Percentiles rank a stretch among this genome's conserved stretches.
Conservation (phyloP, 768 basidiomycete genomes). For the Favolaschia claudopus region DNA sequence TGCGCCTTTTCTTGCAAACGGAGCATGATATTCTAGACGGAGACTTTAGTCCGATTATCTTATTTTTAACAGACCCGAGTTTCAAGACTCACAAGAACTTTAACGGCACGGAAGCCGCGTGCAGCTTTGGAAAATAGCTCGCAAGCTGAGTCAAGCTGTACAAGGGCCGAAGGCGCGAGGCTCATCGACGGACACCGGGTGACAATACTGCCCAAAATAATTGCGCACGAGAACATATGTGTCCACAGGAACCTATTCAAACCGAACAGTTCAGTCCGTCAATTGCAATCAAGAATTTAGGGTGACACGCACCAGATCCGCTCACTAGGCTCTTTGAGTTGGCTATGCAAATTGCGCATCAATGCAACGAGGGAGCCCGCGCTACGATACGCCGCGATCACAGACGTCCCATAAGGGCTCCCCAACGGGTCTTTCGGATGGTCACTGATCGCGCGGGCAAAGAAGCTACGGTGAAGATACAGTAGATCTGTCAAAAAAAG, state of each 20-base stretch:
- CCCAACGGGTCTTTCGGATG: conserved; percentile 78
- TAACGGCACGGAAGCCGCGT: conserved; percentile 65
- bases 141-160: conserved; percentile 78
- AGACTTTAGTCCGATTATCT: neutral
- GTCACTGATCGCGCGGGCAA: conserved; percentile 75
- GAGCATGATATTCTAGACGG: conserved; percentile 66
- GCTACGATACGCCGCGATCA: conserved; percentile 77
- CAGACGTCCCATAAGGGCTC: conserved; percentile 75
- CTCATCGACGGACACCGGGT: conserved; percentile 84
- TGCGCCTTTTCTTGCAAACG: conserved; percentile 72
- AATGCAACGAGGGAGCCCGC: conserved; percentile 75
- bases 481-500: conserved; percentile 66
- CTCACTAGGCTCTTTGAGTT: conserved; percentile 68
- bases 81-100: conserved; percentile 64
- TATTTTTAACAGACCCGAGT: neutral
- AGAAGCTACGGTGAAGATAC: conserved; percentile 77
- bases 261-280: neutral
- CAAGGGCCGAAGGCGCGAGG: conserved; percentile 75
- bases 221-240: conserved; percentile 76
- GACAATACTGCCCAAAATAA: conserved; percentile 77
- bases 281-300: conserved; percentile 40
- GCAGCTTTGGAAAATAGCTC: conserved; percentile 78
- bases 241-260: conserved; percentile 58
- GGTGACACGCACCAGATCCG: conserved; percentile 64
- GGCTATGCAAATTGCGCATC: conserved; percentile 72